Base-by-base conservation (phyloP, 2,329 filamentous ascomycete species). In the Colletotrichum filicis region DNA sequence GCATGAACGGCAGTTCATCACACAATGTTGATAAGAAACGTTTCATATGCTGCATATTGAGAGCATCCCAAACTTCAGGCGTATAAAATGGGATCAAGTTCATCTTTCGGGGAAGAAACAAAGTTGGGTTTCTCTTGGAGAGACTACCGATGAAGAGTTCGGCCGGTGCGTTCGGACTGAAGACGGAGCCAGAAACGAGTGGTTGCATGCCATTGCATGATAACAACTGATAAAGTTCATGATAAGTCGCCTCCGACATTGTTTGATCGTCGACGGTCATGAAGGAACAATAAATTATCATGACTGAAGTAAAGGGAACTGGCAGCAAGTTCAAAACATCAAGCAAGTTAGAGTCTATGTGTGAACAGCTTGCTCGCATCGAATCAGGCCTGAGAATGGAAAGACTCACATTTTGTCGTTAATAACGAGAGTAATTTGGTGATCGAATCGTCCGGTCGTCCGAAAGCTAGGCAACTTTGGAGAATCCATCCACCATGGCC, bases 1-100 rank as follows among this genome's bases (percentile, higher is more conserved):
- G 67, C 67, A 71, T 42, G 59, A 69, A 69, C 49, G 19, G 28
- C 14, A 52, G 37, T 58, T 32, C 35, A 62, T 58, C 58, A 61
- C 32, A 42, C 49, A 3, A 28, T 35, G 2, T 7, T 35, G 9
- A 49, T n/a, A 30, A 37, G 11, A 11, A 24, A 8, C 16, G 37
- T 71, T 68, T 70, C 37, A 53, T 30, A 26, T 59, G 22, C 42
- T 70, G 22, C 5, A 42, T 7, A 3, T 0, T 16, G 37, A 42
- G 14, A 30, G 46, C 5, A n/a, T n/a, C 19, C n/a, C n/a, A 61
- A 67, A 37, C 49, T 57, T 24, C 12, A 9, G 32, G n/a, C 28
- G 24, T 35, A n/a, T 24, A 56, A 19, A 26, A 70, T 66, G 42
- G 14, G 42, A 46, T 3, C 12, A 28, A 1, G 22, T 30, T 16